A percentile compares a stretch with the other conserved stretches of the same genome.
Conservation (phyloP, 148 eudicot species). For the Heliosperma pusillum region DNA sequence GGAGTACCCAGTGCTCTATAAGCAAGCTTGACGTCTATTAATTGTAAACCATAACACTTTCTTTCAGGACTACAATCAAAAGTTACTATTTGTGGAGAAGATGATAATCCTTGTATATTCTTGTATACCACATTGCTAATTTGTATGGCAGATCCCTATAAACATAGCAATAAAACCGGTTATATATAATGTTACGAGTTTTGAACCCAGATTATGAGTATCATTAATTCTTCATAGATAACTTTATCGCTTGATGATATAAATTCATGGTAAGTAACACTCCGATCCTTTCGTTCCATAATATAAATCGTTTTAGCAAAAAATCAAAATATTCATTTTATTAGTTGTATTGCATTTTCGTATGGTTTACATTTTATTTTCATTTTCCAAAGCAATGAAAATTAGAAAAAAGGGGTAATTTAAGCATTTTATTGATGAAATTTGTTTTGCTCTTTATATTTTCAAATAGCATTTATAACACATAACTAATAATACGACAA, state of each 20-base stretch:
- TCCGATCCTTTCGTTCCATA: too few species aligned
- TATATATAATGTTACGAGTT: background rate
- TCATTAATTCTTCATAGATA: background rate
- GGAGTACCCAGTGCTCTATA: constrained; percentile 20
- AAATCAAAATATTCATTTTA: too few species aligned
- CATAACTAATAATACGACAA: too few species aligned
- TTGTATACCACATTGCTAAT: constrained; percentile 41
- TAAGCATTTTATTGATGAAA: too few species aligned
- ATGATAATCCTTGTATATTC: constrained; percentile 46
- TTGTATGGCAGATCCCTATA: constrained; percentile 50
- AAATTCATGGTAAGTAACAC: too few species aligned
- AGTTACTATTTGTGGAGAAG: constrained; percentile 32
- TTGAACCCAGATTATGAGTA: background rate
- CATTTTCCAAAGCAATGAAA: too few species aligned
- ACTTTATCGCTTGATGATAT: background rate
- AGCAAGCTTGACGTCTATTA: constrained; percentile 38
- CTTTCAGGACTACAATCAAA: constrained; percentile 44
- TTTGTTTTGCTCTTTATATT: too few species aligned
- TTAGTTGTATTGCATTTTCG: too few species aligned
- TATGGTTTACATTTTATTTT: too few species aligned
- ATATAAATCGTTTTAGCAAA: too few species aligned
- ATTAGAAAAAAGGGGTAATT: too few species aligned
- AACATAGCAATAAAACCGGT: background rate
- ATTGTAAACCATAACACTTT: constrained; percentile 43
- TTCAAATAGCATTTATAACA: too few species aligned